A percentile compares a stretch with the other conserved stretches of the same genome.
These are phyloP conservation scores for Fusarium neocosmosporiellum DNA, from an alignment of 2,329 filamentous ascomycete species.

Conservation along the genomic window DNA sequence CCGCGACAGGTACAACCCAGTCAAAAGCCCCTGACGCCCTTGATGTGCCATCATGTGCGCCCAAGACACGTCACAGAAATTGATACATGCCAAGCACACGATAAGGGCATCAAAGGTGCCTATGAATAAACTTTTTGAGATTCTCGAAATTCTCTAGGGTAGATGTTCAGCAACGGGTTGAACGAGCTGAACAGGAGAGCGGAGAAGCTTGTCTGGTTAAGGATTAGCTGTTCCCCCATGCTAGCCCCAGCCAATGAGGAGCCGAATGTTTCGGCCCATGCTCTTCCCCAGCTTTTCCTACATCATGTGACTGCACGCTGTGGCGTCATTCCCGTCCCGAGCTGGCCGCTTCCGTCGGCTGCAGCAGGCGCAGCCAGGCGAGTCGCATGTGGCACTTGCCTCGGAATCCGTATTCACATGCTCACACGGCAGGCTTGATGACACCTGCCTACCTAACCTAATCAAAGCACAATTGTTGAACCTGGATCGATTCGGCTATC, in stretches of 20 bases:
- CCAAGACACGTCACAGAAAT: neutral
- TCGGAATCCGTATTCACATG: conserved; percentile 46
- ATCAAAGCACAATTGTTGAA: conserved; percentile 9
- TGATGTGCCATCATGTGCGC: neutral
- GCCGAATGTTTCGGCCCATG: conserved; percentile 22
- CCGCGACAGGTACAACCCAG: neutral
- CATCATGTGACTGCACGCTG: conserved; percentile 42
- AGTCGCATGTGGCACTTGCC: conserved; percentile 43
- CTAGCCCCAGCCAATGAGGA: conserved; percentile 14
- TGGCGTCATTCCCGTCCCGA: conserved; percentile 42
- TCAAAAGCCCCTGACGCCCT: neutral
- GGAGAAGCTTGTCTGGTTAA: neutral
- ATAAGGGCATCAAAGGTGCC: neutral
- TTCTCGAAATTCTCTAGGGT: neutral
- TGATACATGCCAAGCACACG: neutral
- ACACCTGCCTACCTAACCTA: conserved; percentile 5
- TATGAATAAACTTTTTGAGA: neutral
- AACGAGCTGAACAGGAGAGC: neutral
- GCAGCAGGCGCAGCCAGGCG: conserved; percentile 23
- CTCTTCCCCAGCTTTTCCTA: conserved; percentile 41
- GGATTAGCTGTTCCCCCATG: neutral
- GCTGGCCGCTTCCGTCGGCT: conserved; percentile 39
- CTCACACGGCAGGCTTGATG: conserved; percentile 31
- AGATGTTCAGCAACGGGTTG: neutral
- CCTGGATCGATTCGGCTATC: conserved; percentile 13